phyloP scores from a whole-genome alignment of 2,329 filamentous ascomycete genomes.

The Dactylellina cionopaga region DNA sequence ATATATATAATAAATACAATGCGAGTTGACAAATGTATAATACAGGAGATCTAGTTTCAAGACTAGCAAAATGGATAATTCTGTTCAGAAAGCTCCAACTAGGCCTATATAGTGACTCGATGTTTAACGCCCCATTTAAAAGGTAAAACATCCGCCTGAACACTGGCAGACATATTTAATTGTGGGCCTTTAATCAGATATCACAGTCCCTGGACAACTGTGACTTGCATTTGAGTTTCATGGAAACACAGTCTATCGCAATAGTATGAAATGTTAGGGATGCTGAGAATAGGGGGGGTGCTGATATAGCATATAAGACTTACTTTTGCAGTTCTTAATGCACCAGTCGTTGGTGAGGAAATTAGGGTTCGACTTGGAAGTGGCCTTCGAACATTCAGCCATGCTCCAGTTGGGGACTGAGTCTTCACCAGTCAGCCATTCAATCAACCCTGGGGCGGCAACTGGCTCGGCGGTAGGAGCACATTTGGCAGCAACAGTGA shows the following conservation, averaged over 20 bases:
- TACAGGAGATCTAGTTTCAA: too few relatives aligned
- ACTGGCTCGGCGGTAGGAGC: constrained; percentile 4
- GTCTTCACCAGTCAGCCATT: constrained; percentile 24
- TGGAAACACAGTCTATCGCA: constrained; percentile 12
- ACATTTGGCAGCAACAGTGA: constrained; percentile 17
- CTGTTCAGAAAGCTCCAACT: too few relatives aligned
- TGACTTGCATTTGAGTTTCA: constrained; percentile 26
- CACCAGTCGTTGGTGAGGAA: constrained; percentile 14
- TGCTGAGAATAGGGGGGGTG: not conserved
- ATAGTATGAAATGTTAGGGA: not conserved
- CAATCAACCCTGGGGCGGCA: constrained; percentile 7
- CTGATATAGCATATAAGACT: not conserved
- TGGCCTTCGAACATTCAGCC: constrained; percentile 4
- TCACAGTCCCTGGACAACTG: constrained; percentile 5
- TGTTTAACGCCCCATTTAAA: too few relatives aligned
- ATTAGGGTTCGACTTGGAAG: not conserved
- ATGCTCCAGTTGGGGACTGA: constrained; percentile 15
- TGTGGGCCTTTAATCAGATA: too few relatives aligned
- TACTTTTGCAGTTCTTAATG: constrained; percentile 33
- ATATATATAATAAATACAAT: too few relatives aligned
- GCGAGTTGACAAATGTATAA: too few relatives aligned
- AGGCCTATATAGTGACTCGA: too few relatives aligned
- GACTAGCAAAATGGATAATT: too few relatives aligned
- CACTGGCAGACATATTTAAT: too few relatives aligned
- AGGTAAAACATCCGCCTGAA: too few relatives aligned